Base-by-base conservation (phyloP, 1,139 yeast genomes). In the Suhomyces panamericanus region DNA sequence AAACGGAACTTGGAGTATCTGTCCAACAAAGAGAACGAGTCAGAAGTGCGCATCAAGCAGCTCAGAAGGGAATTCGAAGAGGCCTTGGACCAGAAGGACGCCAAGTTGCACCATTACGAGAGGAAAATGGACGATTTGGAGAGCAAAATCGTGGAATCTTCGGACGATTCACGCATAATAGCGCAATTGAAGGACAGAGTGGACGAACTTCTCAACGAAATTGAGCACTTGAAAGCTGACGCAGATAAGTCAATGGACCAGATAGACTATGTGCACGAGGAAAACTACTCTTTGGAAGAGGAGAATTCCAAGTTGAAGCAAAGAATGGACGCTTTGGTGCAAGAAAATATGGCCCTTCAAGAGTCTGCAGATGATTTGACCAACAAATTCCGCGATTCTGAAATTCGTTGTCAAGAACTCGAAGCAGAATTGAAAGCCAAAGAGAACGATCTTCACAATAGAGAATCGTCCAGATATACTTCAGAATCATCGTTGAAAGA, bases 171-270 rank as follows among this genome's bases (percentile, higher is more conserved):
- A 7, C 41, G 49, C 17, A 32, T 47, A 8, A 44, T 38, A 7
- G 39, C 58, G 46, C 52, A 43, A 46, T 51, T 10, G 7, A 14
- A 22, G 7, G 35, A 41, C 5, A 56, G 56, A 26, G 39, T 52
- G 9, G 52, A 50, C 16, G 39, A 34, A 24, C 32, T 50, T 26
- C 41, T 44, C 15, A 32, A 33, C 13, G 42, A 38, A 27, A 41
- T 32, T 11, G 42, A 55, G 29, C 47, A 49, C 9, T 52, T 65
- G 41, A 58, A 54, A 35, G 42, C 42, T 6, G 64, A 64, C 35
- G 37, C 60, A 2, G 59, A 58, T 13, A 47, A 50, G 30, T 16
- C 15, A 6, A 13, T 43, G 11, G 34, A 29, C 30, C 37, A 39
- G 16, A 20, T 42, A 11, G 41, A 44, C 17, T 22, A 31, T 10